A percentile compares a stretch with the other conserved stretches of the same genome.
Evolutionary conservation across 495 filamentous ascomycete species (phyloP).

Genomic region (Aspergillus biplanus): DNA sequence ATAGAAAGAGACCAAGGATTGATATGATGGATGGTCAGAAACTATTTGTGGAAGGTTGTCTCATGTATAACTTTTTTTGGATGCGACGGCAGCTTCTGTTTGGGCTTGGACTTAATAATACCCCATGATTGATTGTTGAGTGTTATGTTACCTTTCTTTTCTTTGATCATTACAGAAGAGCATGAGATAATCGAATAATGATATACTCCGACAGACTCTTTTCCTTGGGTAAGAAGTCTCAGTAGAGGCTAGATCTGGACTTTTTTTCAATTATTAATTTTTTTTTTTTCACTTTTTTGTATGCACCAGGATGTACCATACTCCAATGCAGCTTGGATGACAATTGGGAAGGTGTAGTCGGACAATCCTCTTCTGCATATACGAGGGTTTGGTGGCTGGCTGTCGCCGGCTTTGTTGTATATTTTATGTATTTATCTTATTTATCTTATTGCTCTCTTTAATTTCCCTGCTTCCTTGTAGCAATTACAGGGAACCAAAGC

Average conservation of each 20-base stretch:
- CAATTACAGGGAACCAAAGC: conserved; percentile 10
- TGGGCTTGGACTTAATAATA: conserved; percentile 34
- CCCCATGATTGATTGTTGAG: conserved; percentile 23
- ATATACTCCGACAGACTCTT: not conserved
- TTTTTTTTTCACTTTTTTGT: not conserved
- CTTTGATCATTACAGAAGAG: conserved; percentile 2
- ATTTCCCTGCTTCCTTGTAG: not conserved
- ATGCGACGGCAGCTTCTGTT: conserved; percentile 2
- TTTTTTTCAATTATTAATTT: too few relatives aligned
- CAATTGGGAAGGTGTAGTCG: conserved; percentile 5
- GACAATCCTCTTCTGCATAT: conserved; percentile 12
- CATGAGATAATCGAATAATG: conserved; percentile 9
- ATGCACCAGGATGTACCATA: not conserved
- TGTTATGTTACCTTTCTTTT: conserved; percentile 7
- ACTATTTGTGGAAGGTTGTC: not conserved
- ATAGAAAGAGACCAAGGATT: conserved; percentile 22
- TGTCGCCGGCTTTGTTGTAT: conserved; percentile 19
- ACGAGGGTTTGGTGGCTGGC: conserved; percentile 26
- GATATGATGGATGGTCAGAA: conserved; percentile 11
- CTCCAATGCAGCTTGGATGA: not conserved
- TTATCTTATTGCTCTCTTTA: too few relatives aligned
- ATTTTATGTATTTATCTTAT: not conserved
- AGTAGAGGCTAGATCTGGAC: not conserved
- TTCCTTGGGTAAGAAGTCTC: not conserved
- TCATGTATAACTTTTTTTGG: conserved; percentile 1